These are phyloP conservation scores for Cutaneotrichosporon sp. DNA, from an alignment of 1,284 basidiomycete genomes.

Conservation along the genomic window DNA sequence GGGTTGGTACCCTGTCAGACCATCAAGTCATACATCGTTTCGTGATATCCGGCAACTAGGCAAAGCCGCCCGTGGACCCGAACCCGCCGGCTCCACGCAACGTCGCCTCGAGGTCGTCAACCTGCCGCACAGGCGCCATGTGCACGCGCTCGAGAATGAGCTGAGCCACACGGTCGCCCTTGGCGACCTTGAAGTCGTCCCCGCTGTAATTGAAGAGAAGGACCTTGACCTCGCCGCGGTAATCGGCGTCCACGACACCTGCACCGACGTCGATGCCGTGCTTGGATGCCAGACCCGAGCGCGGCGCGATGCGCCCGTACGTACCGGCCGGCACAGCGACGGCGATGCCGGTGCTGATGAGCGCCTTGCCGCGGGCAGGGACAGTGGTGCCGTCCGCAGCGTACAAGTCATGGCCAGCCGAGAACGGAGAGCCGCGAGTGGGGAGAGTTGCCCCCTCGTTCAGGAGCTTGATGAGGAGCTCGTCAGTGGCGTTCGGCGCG, in stretches of 20 bases:
- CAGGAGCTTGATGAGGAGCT: conserved; percentile 77
- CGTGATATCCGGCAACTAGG: neutral
- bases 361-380: conserved; percentile 80
- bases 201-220: conserved; percentile 91
- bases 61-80: conserved; percentile 78
- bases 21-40: conserved; percentile 3
- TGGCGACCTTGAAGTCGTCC: conserved; percentile 84
- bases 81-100: conserved; percentile 83
- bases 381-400: conserved; percentile 76
- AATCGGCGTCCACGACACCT: conserved; percentile 94
- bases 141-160: conserved; percentile 88
- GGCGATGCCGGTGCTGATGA: conserved; percentile 85
- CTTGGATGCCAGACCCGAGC: conserved; percentile 93
- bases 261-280: conserved; percentile 97
- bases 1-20: neutral
- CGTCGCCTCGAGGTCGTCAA: conserved; percentile 78
- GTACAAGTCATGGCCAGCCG: conserved; percentile 94
- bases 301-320: conserved; percentile 92
- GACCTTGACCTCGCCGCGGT: conserved; percentile 89
- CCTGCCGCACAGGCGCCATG: conserved; percentile 80
- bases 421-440: conserved; percentile 76
- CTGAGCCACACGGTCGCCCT: conserved; percentile 92
- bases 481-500: conserved; percentile 14
- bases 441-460: conserved; percentile 80
- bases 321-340: conserved; percentile 89